Base-by-base conservation (phyloP, 345 rosid species). In the Streptanthus diversifolius region DNA sequence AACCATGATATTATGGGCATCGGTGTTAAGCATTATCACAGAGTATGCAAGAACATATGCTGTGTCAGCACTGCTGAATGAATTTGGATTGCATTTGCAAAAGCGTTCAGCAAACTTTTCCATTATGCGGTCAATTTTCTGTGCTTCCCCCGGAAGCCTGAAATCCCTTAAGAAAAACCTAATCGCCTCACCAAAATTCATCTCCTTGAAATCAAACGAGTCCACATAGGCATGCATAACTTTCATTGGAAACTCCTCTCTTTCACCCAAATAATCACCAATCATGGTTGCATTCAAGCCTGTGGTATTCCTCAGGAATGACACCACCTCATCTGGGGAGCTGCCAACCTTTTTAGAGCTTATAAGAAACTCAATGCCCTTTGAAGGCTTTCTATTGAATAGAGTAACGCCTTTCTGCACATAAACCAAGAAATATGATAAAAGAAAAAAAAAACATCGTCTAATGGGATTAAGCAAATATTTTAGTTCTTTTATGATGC, bases 191-290 rank as follows among this genome's bases (percentile, higher is more conserved):
- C 92, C 97, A 87, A 91, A 93, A 81, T 83, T 84, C 85, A 84
- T 89, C 44, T 72, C 87, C 80, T 88, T 85, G 81, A 93, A 93
- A 80, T 91, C 84, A 64, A 93, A 88, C 4, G 97, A 89, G 72
- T 93, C 98, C 7, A 91, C 96, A 79, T 91, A 93, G 51, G 96
- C 97, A 85, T 93, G 97, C 97, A 93, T 93, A 62, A 89, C 97
- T 81, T 76, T 91, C 74, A 91, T 79, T 64, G 90, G 74, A 82
- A 93, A 87, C 33, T 89, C 98, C 80, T 93, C 97, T 78, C 95
- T 89, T 78, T 93, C 96, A 75, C 97, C 98, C 80, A 93, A 83
- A 85, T 89, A 93, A 81, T 91, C 96, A 80, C 98, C 98, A 57
- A 93, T 93, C 83, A 88, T 73, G 30, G 89, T 84, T 77, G 92